These are phyloP conservation scores for Didymella exigua DNA, from an alignment of 2,329 filamentous ascomycete genomes.

Conservation along the genomic window DNA sequence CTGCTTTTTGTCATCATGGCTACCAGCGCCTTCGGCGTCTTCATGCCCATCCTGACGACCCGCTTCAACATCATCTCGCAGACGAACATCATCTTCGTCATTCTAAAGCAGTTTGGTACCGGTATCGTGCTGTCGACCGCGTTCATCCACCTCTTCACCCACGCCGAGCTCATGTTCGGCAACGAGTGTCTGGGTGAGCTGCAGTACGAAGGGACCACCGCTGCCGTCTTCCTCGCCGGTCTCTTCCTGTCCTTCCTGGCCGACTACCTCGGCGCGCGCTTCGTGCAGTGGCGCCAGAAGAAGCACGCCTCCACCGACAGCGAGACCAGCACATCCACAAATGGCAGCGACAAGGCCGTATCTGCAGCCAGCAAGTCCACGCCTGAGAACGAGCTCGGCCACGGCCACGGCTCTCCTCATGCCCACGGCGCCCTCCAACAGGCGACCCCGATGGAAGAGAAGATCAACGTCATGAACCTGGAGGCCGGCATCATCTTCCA, in stretches of 20 bases:
- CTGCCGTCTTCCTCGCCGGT: constrained; percentile 75
- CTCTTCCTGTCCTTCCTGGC: constrained; percentile 74
- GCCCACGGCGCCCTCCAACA: constrained; percentile 30
- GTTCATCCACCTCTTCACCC: constrained; percentile 73
- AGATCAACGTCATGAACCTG: constrained; percentile 70
- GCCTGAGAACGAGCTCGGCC: constrained; percentile 22
- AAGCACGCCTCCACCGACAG: constrained; percentile 22
- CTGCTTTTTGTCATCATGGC: constrained; percentile 73
- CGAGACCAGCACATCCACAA: constrained; percentile 19
- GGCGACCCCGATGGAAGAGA: constrained; percentile 44
- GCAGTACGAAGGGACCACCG: constrained; percentile 70
- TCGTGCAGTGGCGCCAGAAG: constrained; percentile 53
- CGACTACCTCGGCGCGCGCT: constrained; percentile 69
- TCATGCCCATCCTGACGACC: constrained; percentile 68
- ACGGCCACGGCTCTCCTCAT: constrained; percentile 23
- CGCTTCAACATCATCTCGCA: constrained; percentile 61
- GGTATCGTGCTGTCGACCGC: constrained; percentile 75
- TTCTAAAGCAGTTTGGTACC: constrained; percentile 74
- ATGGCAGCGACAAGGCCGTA: constrained; percentile 22
- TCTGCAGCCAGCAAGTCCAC: constrained; percentile 19
- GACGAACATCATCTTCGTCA: constrained; percentile 59
- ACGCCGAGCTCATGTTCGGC: constrained; percentile 73
- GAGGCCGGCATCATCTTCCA: constrained; percentile 79
- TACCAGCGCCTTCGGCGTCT: constrained; percentile 72
- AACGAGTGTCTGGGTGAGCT: constrained; percentile 72